A percentile compares a stretch with the other conserved stretches of the same genome.
Conservation (phyloP, 768 basidiomycete genomes). For the Boletus rex-veris region DNA sequence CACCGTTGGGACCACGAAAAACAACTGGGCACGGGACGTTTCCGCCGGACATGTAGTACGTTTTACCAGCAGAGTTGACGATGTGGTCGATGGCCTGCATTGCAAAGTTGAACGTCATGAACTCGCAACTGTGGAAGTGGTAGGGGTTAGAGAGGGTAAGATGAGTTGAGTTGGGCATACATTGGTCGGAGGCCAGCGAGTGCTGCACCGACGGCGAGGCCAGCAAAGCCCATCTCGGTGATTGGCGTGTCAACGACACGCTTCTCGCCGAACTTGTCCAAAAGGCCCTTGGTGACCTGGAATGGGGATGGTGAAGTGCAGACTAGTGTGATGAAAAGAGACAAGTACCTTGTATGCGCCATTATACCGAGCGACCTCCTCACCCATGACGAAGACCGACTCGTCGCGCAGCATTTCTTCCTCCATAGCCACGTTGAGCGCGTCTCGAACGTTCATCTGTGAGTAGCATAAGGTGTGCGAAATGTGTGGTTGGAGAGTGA, state of each 20-base stretch:
- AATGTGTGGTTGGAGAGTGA: conserved; percentile 29
- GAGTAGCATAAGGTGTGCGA: conserved; percentile 12
- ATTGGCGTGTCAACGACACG: conserved; percentile 97
- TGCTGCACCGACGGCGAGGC: conserved; percentile 92
- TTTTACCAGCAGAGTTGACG: conserved; percentile 99
- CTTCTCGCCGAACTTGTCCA: conserved; percentile 99
- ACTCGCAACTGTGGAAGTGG: conserved; percentile 73
- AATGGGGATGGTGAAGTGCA: conserved; percentile 8
- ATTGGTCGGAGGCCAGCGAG: conserved; percentile 92
- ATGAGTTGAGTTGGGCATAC: conserved; percentile 38
- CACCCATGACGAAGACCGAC: conserved; percentile 91
- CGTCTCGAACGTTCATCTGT: conserved; percentile 98
- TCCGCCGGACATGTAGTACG: conserved; percentile 99
- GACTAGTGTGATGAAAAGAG: not conserved
- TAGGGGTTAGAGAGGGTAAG: conserved; percentile 8
- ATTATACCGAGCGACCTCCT: conserved; percentile 98
- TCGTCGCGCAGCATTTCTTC: conserved; percentile 99
- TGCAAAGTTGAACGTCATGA: conserved; percentile 99
- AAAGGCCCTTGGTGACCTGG: conserved; percentile 94
- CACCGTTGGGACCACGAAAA: conserved; percentile 99
- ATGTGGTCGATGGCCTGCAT: conserved; percentile 99
- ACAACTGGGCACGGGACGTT: conserved; percentile 98
- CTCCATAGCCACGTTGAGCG: conserved; percentile 96
- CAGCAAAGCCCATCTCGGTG: conserved; percentile 98
- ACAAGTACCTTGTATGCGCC: conserved; percentile 84